A percentile compares a stretch with the other conserved stretches of the same genome.
Conservation (phyloP, 1,139 yeast species). For the Pichia sp. region DNA sequence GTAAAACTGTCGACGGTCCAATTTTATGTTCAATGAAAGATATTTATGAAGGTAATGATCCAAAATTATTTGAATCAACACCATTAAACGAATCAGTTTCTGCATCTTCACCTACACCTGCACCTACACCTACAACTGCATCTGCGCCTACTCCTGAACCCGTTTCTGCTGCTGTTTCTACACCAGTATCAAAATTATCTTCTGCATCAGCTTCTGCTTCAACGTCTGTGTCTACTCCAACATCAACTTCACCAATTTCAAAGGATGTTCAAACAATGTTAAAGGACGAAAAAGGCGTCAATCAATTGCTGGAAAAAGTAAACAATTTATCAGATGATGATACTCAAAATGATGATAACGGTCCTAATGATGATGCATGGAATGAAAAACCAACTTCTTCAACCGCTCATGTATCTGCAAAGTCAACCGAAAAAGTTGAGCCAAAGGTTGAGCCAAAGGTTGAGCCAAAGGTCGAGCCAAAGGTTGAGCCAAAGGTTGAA, state of each 20-base stretch:
- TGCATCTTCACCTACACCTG: conserved; percentile 11
- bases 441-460: not conserved
- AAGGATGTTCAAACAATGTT: conserved; percentile 43
- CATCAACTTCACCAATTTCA: conserved; percentile 15
- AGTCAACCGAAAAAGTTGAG: not conserved
- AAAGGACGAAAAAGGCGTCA: conserved; percentile 42
- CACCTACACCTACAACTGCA: conserved; percentile 3
- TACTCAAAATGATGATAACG: conserved; percentile 39
- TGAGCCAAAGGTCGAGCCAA: not conserved
- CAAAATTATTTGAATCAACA: conserved; percentile 28
- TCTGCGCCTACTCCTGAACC: conserved; percentile 2
- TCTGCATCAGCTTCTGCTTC: no score
- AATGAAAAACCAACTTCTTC: conserved; percentile 1
- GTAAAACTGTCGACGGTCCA: conserved; percentile 80
- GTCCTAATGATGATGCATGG: conserved; percentile 19
- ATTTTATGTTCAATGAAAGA: conserved; percentile 68
- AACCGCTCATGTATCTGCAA: not conserved
- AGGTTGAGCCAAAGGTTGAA: not conserved
- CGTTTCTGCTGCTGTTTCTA: conserved; percentile 12
- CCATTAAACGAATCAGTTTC: conserved; percentile 10
- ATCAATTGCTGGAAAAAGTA: conserved; percentile 42
- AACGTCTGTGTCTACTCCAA: not conserved
- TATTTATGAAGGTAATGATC: conserved; percentile 67
- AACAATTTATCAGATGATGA: conserved; percentile 30
- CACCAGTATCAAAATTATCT: not conserved